A percentile compares a stretch with the other conserved stretches of the same genome.
phyloP scores from a whole-genome alignment of 257 asterid species.

The Schizonepeta tenuifolia region DNA sequence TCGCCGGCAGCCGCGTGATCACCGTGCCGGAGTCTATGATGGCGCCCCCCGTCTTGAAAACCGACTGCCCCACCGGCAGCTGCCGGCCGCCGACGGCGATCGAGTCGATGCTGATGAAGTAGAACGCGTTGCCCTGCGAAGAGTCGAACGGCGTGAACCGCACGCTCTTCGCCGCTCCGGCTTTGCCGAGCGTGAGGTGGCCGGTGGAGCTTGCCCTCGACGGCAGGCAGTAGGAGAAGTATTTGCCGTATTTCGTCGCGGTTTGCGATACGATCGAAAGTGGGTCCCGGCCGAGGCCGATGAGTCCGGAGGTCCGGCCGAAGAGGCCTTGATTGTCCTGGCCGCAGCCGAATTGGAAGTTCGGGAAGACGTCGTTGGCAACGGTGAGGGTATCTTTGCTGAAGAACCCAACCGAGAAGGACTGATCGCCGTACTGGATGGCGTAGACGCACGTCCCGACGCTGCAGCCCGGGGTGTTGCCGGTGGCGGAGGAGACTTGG shows the following conservation, averaged over 20 bases:
- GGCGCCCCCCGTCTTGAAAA: conserved; percentile 54
- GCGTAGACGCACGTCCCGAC: conserved; percentile 53
- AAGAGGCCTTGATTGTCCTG: conserved; percentile 64
- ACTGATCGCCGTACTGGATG: conserved; percentile 64
- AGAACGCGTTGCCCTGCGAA: conserved; percentile 43
- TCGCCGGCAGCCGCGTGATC: conserved; percentile 69
- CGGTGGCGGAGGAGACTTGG: conserved; percentile 44
- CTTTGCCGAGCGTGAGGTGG: conserved; percentile 61
- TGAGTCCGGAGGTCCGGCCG: conserved; percentile 60
- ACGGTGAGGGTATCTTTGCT: conserved; percentile 55
- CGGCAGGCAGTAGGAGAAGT: conserved; percentile 87
- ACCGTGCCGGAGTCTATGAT: conserved; percentile 90
- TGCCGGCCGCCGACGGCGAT: conserved; percentile 54
- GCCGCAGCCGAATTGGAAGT: conserved; percentile 74
- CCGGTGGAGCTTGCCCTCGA: conserved; percentile 60
- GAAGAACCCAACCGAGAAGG: conserved; percentile 58
- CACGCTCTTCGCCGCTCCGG: conserved; percentile 10
- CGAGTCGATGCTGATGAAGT: conserved; percentile 48
- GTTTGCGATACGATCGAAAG: conserved; percentile 69
- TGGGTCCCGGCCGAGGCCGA: conserved; percentile 69
- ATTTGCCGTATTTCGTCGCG: conserved; percentile 50
- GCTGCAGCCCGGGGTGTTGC: conserved; percentile 44
- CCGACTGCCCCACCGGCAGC: conserved; percentile 48
- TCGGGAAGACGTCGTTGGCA: conserved; percentile 42
- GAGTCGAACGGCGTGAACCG: conserved; percentile 58